A percentile compares a stretch with the other conserved stretches of the same genome.
These are phyloP conservation scores for Moricandia moricandioides DNA, from an alignment of 345 rosid species.

Conservation along the genomic window DNA sequence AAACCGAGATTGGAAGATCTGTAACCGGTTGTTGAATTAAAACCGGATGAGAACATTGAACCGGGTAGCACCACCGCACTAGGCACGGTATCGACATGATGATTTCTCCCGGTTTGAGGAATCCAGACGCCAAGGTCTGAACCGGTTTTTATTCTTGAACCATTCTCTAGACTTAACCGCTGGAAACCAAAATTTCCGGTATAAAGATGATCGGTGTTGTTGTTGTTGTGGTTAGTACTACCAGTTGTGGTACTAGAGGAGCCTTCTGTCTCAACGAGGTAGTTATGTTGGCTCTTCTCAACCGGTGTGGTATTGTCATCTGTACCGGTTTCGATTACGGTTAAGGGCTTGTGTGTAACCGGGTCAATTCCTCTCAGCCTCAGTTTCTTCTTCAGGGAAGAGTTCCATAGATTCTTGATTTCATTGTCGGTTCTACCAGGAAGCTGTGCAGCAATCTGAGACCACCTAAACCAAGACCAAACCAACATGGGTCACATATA, in stretches of 20 bases:
- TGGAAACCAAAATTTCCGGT: conserved; percentile 36
- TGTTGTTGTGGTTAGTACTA: conserved; percentile 36
- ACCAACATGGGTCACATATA: background rate
- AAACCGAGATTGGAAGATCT: conserved; percentile 39
- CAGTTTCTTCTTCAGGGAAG: conserved; percentile 59
- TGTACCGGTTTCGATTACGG: conserved; percentile 53
- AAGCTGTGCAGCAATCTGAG: conserved; percentile 66
- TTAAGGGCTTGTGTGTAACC: conserved; percentile 57
- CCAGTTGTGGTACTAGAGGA: conserved; percentile 43
- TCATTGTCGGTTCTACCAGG: conserved; percentile 76
- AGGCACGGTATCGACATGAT: conserved; percentile 39
- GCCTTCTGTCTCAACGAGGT: conserved; percentile 43
- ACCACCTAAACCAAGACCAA: conserved; percentile 46
- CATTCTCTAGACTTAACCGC: conserved; percentile 29
- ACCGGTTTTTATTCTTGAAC: conserved; percentile 28
- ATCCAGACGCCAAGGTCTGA: conserved; percentile 39
- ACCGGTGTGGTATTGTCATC: conserved; percentile 42
- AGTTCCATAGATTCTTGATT: conserved; percentile 63
- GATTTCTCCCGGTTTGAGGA: conserved; percentile 35
- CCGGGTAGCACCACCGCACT: conserved; percentile 37
- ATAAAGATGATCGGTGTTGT: conserved; percentile 30
- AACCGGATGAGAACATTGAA: conserved; percentile 39
- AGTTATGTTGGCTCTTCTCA: conserved; percentile 34
- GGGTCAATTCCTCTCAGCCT: conserved; percentile 63
- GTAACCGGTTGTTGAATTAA: conserved; percentile 32